A percentile compares a stretch with the other conserved stretches of the same genome.
These are phyloP conservation scores for Beauveria brongniartii DNA, from an alignment of 2,329 filamentous ascomycete genomes.

Conservation along the genomic window DNA sequence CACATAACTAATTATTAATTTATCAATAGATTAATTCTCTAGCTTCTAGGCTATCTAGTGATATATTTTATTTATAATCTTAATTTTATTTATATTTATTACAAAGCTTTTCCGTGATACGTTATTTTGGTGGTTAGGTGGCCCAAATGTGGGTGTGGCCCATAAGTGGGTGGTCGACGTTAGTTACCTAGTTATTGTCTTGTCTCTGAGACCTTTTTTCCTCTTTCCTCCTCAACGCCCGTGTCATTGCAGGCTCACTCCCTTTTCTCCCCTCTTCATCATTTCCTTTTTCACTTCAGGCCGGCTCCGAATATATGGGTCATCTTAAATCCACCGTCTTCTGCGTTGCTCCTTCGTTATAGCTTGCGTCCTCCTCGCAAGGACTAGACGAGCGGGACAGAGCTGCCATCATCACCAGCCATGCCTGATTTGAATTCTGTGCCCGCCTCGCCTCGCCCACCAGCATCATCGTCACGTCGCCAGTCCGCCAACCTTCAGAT, in stretches of 20 bases:
- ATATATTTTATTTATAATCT: too few species aligned
- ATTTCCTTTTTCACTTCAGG: not conserved
- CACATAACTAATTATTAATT: too few species aligned
- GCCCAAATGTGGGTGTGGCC: too few species aligned
- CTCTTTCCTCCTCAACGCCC: not conserved
- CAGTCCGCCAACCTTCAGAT: slow-evolving; percentile 35
- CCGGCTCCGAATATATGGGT: not conserved
- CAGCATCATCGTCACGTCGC: slow-evolving; percentile 32
- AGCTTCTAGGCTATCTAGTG: too few species aligned
- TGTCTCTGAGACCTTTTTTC: not conserved
- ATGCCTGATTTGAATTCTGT: slow-evolving; percentile 53
- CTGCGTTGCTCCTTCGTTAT: not conserved
- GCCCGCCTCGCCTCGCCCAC: slow-evolving; percentile 39
- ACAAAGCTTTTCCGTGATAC: too few species aligned
- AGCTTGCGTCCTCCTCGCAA: not conserved
- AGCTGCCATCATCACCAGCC: slow-evolving; percentile 5
- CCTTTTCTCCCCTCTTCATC: slow-evolving; percentile 1
- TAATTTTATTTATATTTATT: too few species aligned
- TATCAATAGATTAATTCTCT: too few species aligned
- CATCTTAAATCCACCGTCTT: not conserved
- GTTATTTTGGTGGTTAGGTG: too few species aligned
- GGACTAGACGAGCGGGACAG: not conserved
- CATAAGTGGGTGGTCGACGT: too few species aligned
- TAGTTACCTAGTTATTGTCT: not conserved
- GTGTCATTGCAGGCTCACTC: not conserved